Evolutionary conservation across 257 asterid genomes (phyloP).

Genomic region (Capsicum baccatum): DNA sequence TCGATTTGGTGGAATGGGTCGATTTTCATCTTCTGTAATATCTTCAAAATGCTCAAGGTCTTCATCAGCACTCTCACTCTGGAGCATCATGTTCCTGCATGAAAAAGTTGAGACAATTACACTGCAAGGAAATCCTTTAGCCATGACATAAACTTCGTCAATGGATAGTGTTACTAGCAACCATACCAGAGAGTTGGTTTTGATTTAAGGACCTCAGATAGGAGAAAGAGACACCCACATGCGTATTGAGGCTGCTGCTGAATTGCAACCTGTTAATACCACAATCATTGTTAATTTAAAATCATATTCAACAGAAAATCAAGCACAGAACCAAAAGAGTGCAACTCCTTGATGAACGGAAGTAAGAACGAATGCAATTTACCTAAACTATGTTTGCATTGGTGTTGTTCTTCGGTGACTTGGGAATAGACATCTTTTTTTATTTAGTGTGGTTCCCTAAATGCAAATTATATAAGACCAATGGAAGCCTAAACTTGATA

Average conservation of each 20-base stretch:
- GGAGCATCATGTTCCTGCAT: conserved; percentile 80
- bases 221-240: conserved; percentile 91
- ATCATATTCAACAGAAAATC: too few species aligned
- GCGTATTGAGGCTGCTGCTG: conserved; percentile 99
- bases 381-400: conserved; percentile 4
- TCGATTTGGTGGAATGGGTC: conserved; percentile 39
- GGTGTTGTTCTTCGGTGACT: conserved; percentile 17
- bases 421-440: not conserved
- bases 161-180: conserved; percentile 31
- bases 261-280: conserved; percentile 63
- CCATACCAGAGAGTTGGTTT: conserved; percentile 90
- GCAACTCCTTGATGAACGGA: not conserved
- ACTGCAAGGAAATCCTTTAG: conserved; percentile 19
- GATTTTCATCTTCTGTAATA: conserved; percentile 57
- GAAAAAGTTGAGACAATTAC: conserved; percentile 10
- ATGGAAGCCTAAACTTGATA: conserved; percentile 19
- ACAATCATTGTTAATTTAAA: conserved; percentile 20
- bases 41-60: conserved; percentile 94
- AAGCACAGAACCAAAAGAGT: too few species aligned
- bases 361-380: not conserved
- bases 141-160: not conserved
- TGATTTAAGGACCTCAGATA: conserved; percentile 93
- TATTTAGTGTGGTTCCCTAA: too few species aligned
- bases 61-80: conserved; percentile 79
- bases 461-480: not conserved